These are phyloP conservation scores for Euphrasia confusa DNA, from an alignment of 257 asterid species.

Conservation along the genomic window DNA sequence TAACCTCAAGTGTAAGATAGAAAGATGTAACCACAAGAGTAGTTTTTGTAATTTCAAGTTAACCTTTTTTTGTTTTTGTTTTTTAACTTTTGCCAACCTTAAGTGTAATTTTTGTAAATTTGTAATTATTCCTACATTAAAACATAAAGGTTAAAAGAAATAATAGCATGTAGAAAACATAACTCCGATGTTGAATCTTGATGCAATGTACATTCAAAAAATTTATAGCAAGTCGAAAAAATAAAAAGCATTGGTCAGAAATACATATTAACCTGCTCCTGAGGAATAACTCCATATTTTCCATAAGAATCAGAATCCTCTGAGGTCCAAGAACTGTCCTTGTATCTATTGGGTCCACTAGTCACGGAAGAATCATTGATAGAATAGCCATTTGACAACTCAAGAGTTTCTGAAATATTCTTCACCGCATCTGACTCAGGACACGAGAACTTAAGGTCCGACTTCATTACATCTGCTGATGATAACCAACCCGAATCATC, in stretches of 20 bases:
- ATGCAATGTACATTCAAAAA: not conserved
- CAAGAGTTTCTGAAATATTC: slow-evolving; percentile 34
- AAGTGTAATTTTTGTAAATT: too few relatives aligned
- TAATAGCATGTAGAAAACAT: too few relatives aligned
- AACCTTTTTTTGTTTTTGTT: too few relatives aligned
- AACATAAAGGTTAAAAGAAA: too few relatives aligned
- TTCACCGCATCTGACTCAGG: slow-evolving; percentile 38
- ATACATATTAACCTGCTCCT: slow-evolving; percentile 37
- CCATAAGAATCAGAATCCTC: slow-evolving; percentile 42
- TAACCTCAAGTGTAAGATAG: too few relatives aligned
- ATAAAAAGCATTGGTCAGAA: slow-evolving; percentile 1
- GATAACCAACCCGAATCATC: slow-evolving; percentile 75
- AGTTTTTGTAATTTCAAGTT: too few relatives aligned
- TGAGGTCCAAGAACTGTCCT: slow-evolving; percentile 44
- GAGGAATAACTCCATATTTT: slow-evolving; percentile 35
- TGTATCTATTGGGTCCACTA: slow-evolving; percentile 31
- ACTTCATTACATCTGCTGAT: slow-evolving; percentile 44
- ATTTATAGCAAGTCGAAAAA: slow-evolving; percentile 7
- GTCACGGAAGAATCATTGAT: slow-evolving; percentile 31
- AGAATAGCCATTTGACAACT: slow-evolving; percentile 33
- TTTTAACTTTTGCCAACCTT: too few relatives aligned
- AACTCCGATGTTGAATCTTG: not conserved
- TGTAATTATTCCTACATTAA: too few relatives aligned
- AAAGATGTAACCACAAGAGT: too few relatives aligned
- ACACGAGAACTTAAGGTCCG: slow-evolving; percentile 46